phyloP scores from a whole-genome alignment of 192 early-diverging fungal genomes.

The Podila epicladia region DNA sequence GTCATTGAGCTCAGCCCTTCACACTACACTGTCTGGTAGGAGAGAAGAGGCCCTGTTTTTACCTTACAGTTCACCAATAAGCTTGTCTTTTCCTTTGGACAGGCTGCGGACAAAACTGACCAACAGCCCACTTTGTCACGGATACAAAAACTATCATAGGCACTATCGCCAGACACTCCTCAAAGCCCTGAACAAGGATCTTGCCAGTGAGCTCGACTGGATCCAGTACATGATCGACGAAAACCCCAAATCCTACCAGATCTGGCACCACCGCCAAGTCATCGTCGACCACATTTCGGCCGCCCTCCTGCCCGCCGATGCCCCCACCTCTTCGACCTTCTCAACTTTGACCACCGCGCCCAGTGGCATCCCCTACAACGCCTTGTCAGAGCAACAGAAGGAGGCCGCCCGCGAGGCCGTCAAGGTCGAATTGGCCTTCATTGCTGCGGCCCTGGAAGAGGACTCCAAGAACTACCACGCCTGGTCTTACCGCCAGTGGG shows the following conservation, averaged over 20 bases:
- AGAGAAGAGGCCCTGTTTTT: background rate
- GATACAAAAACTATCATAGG: slow-evolving; percentile 37
- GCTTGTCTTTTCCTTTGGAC: background rate
- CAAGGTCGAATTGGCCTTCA: slow-evolving; percentile 74
- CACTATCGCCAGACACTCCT: slow-evolving; percentile 88
- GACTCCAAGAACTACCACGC: slow-evolving; percentile 99
- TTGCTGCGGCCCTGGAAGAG: slow-evolving; percentile 71
- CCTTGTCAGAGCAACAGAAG: slow-evolving; percentile 46
- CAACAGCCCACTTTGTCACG: too few species aligned
- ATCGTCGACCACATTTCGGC: slow-evolving; percentile 60
- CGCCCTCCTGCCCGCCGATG: slow-evolving; percentile 1
- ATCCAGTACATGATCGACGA: slow-evolving; percentile 74
- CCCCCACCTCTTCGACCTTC: slow-evolving; percentile 22
- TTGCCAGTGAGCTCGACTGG: slow-evolving; percentile 82
- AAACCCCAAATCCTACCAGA: slow-evolving; percentile 95
- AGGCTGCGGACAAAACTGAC: too few species aligned
- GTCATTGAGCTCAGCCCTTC: slow-evolving; percentile 89
- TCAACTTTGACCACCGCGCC: slow-evolving; percentile 4
- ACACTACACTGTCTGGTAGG: slow-evolving; percentile 95
- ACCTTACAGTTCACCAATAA: background rate
- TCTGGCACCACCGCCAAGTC: slow-evolving; percentile 92
- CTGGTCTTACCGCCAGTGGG: slow-evolving; percentile 98
- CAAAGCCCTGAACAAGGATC: slow-evolving; percentile 69
- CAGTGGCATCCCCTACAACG: slow-evolving; percentile 14
- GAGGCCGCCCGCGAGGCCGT: slow-evolving; percentile 46